Conservation (phyloP, 2,329 filamentous ascomycete genomes). For the Phaeosphaeria sp. region DNA sequence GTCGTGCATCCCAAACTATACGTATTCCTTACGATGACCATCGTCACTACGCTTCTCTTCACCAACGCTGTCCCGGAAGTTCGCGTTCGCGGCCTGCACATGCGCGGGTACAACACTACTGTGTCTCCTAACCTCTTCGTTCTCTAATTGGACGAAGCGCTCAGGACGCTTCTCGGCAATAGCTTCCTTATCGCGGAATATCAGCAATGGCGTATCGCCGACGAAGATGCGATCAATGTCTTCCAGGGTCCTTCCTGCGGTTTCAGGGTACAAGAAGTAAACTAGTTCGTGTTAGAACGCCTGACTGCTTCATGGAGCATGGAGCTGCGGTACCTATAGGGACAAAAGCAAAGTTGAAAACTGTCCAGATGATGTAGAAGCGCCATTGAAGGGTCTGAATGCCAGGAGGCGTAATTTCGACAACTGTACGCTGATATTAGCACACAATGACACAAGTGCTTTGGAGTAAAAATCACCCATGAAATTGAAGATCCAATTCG, state of each 20-base stretch:
- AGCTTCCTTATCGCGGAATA: slow-evolving; percentile 57
- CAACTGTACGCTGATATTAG: slow-evolving; percentile 13
- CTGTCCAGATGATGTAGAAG: slow-evolving; percentile 55
- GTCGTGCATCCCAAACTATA: background rate
- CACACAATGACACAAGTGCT: background rate
- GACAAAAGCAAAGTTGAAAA: slow-evolving; percentile 57
- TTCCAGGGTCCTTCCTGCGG: slow-evolving; percentile 37
- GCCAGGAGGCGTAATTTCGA: slow-evolving; percentile 52
- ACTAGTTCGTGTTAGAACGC: slow-evolving; percentile 17
- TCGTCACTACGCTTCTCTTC: slow-evolving; percentile 5
- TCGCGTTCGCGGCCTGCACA: slow-evolving; percentile 18
- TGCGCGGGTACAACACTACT: slow-evolving; percentile 28
- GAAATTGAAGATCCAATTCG: slow-evolving; percentile 59
- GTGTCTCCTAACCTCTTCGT: slow-evolving; percentile 31
- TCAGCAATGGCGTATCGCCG: slow-evolving; percentile 45
- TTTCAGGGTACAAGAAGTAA: slow-evolving; percentile 40
- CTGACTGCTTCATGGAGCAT: background rate
- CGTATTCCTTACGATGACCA: slow-evolving; percentile 3
- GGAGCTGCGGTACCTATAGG: slow-evolving; percentile 37
- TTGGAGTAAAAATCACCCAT: slow-evolving; percentile 24
- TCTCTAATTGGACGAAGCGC: slow-evolving; percentile 54
- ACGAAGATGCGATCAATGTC: slow-evolving; percentile 39
- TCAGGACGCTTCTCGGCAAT: slow-evolving; percentile 53
- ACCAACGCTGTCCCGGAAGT: slow-evolving; percentile 1
- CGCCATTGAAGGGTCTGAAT: slow-evolving; percentile 50